Conservation (phyloP, 768 basidiomycete species). For the Russula virescens region DNA sequence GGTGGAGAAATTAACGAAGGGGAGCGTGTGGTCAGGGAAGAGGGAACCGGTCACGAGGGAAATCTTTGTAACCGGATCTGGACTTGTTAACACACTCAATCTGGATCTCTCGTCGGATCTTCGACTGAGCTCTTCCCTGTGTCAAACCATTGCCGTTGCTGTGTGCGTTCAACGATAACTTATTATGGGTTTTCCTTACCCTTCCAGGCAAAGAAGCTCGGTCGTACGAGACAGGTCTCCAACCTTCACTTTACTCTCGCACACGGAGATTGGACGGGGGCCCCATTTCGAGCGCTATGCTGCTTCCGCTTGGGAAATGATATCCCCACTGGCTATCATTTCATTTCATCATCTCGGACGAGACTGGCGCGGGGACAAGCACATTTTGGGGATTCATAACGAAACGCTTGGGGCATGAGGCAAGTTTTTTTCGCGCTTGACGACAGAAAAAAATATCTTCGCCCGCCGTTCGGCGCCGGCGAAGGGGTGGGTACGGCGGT, state of each 20-base stretch:
- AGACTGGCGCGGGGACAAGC: not conserved
- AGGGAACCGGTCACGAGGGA: not conserved
- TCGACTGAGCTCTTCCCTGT: constrained; percentile 17
- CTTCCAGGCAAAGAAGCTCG: not conserved
- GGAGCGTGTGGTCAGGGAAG: not conserved
- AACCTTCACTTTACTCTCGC: not conserved
- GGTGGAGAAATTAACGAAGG: no score
- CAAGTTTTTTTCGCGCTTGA: not conserved
- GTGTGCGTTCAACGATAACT: not conserved
- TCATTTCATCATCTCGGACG: not conserved
- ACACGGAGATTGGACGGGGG: not conserved
- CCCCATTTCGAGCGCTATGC: not conserved
- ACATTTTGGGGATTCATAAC: constrained; percentile 6
- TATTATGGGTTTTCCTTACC: not conserved
- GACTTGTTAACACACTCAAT: constrained; percentile 15
- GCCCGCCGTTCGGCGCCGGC: not conserved
- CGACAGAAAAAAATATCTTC: not conserved
- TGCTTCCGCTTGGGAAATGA: not conserved
- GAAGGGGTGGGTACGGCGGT: not conserved
- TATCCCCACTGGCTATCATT: not conserved
- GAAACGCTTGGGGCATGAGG: not conserved
- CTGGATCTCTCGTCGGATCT: constrained; percentile 12
- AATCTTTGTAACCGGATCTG: constrained; percentile 8
- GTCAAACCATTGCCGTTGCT: constrained; percentile 10
- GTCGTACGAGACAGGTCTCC: not conserved